A percentile compares a stretch with the other conserved stretches of the same genome.
These are phyloP conservation scores for Fusarium succisae DNA, from an alignment of 2,329 filamentous ascomycete species.

Conservation along the genomic window DNA sequence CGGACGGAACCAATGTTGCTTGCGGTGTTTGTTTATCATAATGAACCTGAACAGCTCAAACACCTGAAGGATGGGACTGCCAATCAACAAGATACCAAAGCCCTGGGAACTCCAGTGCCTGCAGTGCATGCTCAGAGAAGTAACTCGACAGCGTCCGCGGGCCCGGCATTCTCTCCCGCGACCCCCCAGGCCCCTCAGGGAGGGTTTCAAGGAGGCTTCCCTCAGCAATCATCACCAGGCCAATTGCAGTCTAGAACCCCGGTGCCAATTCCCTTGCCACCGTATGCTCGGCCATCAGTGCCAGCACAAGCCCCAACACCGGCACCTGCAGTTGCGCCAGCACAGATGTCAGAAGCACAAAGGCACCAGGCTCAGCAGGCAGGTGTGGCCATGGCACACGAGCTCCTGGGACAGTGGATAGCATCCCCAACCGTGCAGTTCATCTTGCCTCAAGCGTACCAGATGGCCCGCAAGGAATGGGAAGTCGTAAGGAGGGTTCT, in stretches of 20 bases:
- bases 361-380: slow-evolving; percentile 56
- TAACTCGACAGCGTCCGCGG: slow-evolving; percentile 55
- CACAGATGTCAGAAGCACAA: slow-evolving; percentile 46
- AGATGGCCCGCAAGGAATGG: slow-evolving; percentile 78
- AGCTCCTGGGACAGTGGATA: slow-evolving; percentile 71
- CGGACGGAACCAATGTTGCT: slow-evolving; percentile 81
- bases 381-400: slow-evolving; percentile 66
- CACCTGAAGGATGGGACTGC: slow-evolving; percentile 37
- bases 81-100: slow-evolving; percentile 20
- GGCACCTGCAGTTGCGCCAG: slow-evolving; percentile 3
- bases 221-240: slow-evolving; percentile 48
- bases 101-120: slow-evolving; percentile 48
- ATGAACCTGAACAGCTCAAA: slow-evolving; percentile 56
- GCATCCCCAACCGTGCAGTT: slow-evolving; percentile 73
- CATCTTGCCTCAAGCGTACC: slow-evolving; percentile 73
- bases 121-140: slow-evolving; percentile 52
- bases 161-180: slow-evolving; percentile 64
- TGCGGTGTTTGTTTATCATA: slow-evolving; percentile 84
- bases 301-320: background rate
- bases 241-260: slow-evolving; percentile 49
- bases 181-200: slow-evolving; percentile 50
- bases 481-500: slow-evolving; percentile 76
- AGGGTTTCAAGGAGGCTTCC: slow-evolving; percentile 44
- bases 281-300: slow-evolving; percentile 34
- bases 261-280: slow-evolving; percentile 49